phyloP scores from a whole-genome alignment of 345 rosid species.

The Eucalyptus microcorys region DNA sequence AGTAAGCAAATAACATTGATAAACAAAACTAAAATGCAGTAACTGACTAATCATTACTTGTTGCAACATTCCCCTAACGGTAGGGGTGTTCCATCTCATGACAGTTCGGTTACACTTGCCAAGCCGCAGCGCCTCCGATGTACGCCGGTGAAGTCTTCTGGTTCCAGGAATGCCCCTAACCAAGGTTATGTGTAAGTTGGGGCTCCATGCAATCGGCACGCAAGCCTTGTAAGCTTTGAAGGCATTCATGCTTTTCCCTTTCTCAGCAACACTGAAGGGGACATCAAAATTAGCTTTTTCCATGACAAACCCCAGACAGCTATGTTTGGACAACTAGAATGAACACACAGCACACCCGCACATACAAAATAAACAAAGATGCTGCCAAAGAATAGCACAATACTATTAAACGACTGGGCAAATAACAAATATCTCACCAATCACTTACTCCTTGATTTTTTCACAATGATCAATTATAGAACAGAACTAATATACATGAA shows the following conservation, averaged over 20 bases:
- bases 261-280: background rate
- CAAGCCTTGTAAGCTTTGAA: constrained; percentile 41
- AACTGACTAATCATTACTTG: constrained; percentile 5
- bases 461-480: background rate
- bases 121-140: constrained; percentile 31
- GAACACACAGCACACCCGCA: background rate
- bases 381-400: background rate
- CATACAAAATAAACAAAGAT: background rate
- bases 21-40: background rate
- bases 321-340: background rate
- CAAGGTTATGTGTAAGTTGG: constrained; percentile 25
- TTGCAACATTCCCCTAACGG: constrained; percentile 32
- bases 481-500: background rate
- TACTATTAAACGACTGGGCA: background rate
- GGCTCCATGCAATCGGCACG: constrained; percentile 32
- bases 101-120: constrained; percentile 27
- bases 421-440: background rate
- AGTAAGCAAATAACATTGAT: background rate
- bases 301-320: background rate
- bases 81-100: constrained; percentile 19
- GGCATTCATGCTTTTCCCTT: constrained; percentile 11
- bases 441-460: background rate
- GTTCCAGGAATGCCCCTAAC: constrained; percentile 41
- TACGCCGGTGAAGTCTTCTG: constrained; percentile 33
- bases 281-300: background rate